Evolutionary conservation across 2,329 filamentous ascomycete genomes (phyloP).

Genomic region (Dothideomycetes sp.): DNA sequence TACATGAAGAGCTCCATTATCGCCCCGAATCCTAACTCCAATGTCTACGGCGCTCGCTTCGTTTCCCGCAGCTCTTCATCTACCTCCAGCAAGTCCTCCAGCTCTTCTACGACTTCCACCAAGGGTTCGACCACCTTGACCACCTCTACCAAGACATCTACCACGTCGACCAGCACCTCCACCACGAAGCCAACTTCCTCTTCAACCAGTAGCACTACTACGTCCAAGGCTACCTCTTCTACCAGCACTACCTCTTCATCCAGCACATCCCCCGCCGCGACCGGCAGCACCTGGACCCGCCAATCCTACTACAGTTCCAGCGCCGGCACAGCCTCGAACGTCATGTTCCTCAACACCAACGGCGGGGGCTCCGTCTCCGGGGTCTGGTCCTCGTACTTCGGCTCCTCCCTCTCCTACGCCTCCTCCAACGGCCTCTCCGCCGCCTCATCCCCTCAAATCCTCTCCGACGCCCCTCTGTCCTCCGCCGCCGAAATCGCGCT

Average conservation of each 20-base stretch:
- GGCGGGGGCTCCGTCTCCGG: constrained; percentile 7
- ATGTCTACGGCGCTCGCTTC: background rate
- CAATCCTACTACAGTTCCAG: constrained; percentile 7
- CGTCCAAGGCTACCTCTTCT: background rate
- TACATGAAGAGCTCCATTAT: constrained; percentile 6
- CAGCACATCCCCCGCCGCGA: background rate
- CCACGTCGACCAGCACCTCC: too few species aligned
- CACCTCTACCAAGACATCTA: background rate
- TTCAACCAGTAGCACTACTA: too few species aligned
- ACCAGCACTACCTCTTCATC: too few species aligned
- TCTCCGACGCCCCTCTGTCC: constrained; percentile 6
- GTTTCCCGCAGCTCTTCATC: constrained; percentile 2
- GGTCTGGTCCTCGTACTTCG: constrained; percentile 8
- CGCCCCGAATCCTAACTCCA: background rate
- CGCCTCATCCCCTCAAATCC: constrained; percentile 4
- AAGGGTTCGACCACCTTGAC: constrained; percentile 2
- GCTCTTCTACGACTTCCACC: background rate
- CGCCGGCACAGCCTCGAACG: constrained; percentile 1
- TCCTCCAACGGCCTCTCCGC: constrained; percentile 1
- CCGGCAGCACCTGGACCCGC: constrained; percentile 2
- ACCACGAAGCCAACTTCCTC: too few species aligned
- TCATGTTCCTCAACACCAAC: constrained; percentile 8
- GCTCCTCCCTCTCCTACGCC: constrained; percentile 7
- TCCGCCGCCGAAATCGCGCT: constrained; percentile 5
- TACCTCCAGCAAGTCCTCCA: background rate